A percentile compares a stretch with the other conserved stretches of the same genome.
Evolutionary conservation across 1,284 basidiomycete species (phyloP).

Genomic region (Melampsora americana): DNA sequence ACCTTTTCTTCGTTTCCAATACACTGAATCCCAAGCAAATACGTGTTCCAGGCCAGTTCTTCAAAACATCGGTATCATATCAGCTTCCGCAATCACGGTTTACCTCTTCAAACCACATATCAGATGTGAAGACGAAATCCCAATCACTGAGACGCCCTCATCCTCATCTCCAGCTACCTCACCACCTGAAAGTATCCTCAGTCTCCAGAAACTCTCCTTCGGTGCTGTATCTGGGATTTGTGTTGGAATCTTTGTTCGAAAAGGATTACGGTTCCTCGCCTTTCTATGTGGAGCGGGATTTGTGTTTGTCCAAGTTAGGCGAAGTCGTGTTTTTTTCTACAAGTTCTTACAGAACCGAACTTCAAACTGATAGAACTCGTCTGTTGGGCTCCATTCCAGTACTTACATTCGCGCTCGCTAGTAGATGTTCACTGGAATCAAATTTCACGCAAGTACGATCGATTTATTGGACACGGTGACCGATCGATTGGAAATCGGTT

Average conservation of each 20-base stretch:
- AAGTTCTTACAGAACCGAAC: background rate
- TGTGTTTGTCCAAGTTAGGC: conserved; percentile 35
- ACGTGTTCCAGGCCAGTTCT: too few species aligned
- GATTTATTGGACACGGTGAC: background rate
- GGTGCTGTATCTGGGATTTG: conserved; percentile 32
- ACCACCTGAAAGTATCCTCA: conserved; percentile 20
- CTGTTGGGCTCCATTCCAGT: conserved; percentile 3
- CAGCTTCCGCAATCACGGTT: too few species aligned
- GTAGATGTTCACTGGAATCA: conserved; percentile 37
- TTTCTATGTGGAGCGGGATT: conserved; percentile 34
- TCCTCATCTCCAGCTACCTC: background rate
- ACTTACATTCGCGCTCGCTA: conserved; percentile 24
- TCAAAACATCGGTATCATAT: too few species aligned
- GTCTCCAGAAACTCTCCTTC: conserved; percentile 36
- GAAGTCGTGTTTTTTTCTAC: background rate
- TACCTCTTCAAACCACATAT: too few species aligned
- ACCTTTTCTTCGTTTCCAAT: too few species aligned
- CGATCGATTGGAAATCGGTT: conserved; percentile 12
- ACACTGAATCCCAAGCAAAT: too few species aligned
- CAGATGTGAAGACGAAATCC: background rate
- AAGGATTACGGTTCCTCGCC: conserved; percentile 28
- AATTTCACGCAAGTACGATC: background rate
- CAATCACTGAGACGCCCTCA: background rate
- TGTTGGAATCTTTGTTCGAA: conserved; percentile 36
- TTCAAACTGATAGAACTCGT: background rate